phyloP scores from a whole-genome alignment of 768 basidiomycete genomes.

The Gelatoporia subvermispora region DNA sequence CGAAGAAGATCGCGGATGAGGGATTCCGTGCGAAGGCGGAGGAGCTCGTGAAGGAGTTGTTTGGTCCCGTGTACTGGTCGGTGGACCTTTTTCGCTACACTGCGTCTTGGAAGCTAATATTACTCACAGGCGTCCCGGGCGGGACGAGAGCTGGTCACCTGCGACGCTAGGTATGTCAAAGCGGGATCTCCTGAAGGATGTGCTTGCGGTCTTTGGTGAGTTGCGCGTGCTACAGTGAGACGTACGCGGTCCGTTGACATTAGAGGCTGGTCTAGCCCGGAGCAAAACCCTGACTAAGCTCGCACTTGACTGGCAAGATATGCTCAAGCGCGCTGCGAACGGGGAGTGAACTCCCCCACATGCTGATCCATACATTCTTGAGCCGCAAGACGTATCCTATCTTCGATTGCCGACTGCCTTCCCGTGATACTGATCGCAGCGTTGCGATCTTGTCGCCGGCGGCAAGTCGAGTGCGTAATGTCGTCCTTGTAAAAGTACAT shows the following conservation, averaged over 20 bases:
- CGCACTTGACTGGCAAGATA: conserved; percentile 80
- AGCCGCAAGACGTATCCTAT: no score
- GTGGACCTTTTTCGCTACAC: conserved; percentile 25
- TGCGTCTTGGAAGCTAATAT: not conserved
- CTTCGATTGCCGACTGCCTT: no score
- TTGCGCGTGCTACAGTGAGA: conserved; percentile 5
- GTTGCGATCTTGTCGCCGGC: no score
- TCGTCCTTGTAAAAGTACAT: no score
- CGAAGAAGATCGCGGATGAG: conserved; percentile 84
- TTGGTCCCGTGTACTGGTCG: conserved; percentile 87
- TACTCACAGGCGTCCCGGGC: conserved; percentile 57
- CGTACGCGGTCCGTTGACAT: not conserved
- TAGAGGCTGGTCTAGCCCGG: conserved; percentile 39
- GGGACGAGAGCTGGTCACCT: conserved; percentile 65
- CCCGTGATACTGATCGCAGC: no score
- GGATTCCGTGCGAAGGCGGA: conserved; percentile 85
- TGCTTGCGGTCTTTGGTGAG: conserved; percentile 74
- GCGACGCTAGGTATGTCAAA: conserved; percentile 68
- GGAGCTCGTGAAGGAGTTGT: conserved; percentile 85
- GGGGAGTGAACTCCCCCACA: conserved; percentile 13
- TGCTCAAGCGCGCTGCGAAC: conserved; percentile 52
- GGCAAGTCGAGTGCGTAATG: no score
- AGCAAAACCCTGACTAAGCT: conserved; percentile 74
- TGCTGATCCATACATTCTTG: no score
- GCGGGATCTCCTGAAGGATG: conserved; percentile 79